Evolutionary conservation across 139 green algal species (phyloP), one percentile per base, ranked within the genome.

Genomic region (Diplosphaera chodatii): DNA sequence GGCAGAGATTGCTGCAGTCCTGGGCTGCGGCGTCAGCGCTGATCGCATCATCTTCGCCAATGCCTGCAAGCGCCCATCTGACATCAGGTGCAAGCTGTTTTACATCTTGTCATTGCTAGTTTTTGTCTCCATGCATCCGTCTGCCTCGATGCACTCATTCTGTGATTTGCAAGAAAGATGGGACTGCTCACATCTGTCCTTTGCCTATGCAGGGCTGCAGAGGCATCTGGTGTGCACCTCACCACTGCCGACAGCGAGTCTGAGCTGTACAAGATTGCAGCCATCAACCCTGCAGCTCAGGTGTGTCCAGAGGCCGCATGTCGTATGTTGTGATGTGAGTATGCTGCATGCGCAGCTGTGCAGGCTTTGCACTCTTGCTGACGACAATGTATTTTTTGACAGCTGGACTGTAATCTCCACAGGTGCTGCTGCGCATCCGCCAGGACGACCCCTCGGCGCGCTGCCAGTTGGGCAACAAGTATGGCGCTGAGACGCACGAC

Each of bases 31-130:
- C 3, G 91, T 96, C 1, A 27, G 70, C 37, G 78, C 90, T 37
- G 77, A 78, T 1, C 82, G 85, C 73, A 95, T 98, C 77, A 86
- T 99, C 31, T 98, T 94, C 71, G 94, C 95, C 1, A 94, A 98
- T 80, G 85, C 92, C 22, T 97, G 89, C 87, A 99, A 99, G 87
- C 83, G 89, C 25, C 83, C 91, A 22, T 71, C 65, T 6, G 88
- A 98, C 81, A 91, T 98, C 72, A 71, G 77, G 32, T 77, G 10
- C 8, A 6, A 6, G 37, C 37, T 10, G n/a, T n/a, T n/a, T n/a
- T 48, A 48, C 37, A 13, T 13, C 37, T 13, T 48, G 37, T 48
- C 37, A 21, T 8, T 48, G 37, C 8, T n/a, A n/a, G n/a, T n/a
- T n/a, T n/a, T n/a, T n/a, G n/a, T n/a, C n/a, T n/a, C n/a, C n/a